Conservation (phyloP, 2,329 filamentous ascomycete genomes). For the Botrytis paeoniae region DNA sequence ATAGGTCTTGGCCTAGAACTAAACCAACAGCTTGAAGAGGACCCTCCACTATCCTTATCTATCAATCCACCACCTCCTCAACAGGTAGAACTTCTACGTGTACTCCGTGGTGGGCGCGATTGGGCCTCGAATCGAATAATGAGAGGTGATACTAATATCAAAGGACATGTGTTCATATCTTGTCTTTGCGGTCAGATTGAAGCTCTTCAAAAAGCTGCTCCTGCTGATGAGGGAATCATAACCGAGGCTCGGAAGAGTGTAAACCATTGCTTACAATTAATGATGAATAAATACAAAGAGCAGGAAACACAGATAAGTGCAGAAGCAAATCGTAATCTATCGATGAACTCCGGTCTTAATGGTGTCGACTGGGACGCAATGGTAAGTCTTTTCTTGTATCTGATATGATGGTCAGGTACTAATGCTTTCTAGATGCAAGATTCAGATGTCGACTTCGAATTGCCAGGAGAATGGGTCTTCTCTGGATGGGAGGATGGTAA, state of each 20-base stretch:
- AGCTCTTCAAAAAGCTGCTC: conserved; percentile 27
- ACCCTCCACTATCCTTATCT: conserved; percentile 9
- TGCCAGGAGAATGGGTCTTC: conserved; percentile 21
- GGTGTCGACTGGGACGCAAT: background rate
- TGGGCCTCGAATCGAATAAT: conserved; percentile 27
- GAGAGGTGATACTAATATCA: conserved; percentile 47
- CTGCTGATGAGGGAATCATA: conserved; percentile 23
- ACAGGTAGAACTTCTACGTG: conserved; percentile 6
- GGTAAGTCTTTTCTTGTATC: background rate
- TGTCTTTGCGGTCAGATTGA: conserved; percentile 44
- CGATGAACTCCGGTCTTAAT: background rate
- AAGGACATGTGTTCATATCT: conserved; percentile 42
- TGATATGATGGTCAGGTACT: background rate
- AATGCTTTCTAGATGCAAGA: conserved; percentile 20
- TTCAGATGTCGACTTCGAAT: conserved; percentile 22
- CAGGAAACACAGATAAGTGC: conserved; percentile 9
- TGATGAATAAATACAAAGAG: conserved; percentile 18
- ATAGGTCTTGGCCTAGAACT: conserved; percentile 9
- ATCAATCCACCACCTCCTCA: background rate
- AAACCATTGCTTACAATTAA: conserved; percentile 23
- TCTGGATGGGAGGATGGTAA: conserved; percentile 14
- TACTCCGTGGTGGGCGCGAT: background rate
- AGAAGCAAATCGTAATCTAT: background rate
- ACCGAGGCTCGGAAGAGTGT: conserved; percentile 26
- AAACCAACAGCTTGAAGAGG: conserved; percentile 28